These are phyloP conservation scores for Botryotinia narcissicola DNA, from an alignment of 2,329 filamentous ascomycete genomes.

Conservation along the genomic window DNA sequence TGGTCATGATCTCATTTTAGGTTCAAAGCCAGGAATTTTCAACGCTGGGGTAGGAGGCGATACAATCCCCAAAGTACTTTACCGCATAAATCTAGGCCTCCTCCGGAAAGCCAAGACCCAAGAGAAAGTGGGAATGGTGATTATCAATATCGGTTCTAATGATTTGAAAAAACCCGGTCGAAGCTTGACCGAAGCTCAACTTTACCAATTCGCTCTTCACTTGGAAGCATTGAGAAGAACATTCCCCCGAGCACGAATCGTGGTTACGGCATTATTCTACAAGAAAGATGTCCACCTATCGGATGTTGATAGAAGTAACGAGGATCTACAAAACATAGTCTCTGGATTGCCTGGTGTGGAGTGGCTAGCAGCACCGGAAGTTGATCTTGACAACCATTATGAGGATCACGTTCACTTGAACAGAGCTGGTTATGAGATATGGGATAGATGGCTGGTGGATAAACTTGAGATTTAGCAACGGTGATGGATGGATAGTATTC, in stretches of 20 bases:
- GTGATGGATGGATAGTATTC: not conserved
- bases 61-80: conserved; percentile 23
- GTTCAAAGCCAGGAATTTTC: conserved; percentile 16
- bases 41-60: conserved; percentile 25
- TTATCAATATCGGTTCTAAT: conserved; percentile 23
- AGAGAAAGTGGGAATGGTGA: conserved; percentile 15
- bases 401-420: conserved; percentile 27
- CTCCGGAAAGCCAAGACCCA: not conserved
- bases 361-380: conserved; percentile 22
- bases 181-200: conserved; percentile 7
- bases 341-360: conserved; percentile 3
- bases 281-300: conserved; percentile 20
- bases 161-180: conserved; percentile 19
- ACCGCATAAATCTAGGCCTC: conserved; percentile 18
- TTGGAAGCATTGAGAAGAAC: conserved; percentile 18
- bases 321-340: conserved; percentile 2
- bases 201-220: conserved; percentile 15
- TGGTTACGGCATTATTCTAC: conserved; percentile 20
- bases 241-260: conserved; percentile 6
- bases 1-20: conserved; percentile 11
- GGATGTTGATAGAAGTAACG: conserved; percentile 20
- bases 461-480: conserved; percentile 9
- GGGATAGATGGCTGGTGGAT: conserved; percentile 20
- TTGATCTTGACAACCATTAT: conserved; percentile 3
- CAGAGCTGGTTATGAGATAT: conserved; percentile 24